Conservation (phyloP, 768 basidiomycete genomes). For the Tubosaeta brunneosetosa region DNA sequence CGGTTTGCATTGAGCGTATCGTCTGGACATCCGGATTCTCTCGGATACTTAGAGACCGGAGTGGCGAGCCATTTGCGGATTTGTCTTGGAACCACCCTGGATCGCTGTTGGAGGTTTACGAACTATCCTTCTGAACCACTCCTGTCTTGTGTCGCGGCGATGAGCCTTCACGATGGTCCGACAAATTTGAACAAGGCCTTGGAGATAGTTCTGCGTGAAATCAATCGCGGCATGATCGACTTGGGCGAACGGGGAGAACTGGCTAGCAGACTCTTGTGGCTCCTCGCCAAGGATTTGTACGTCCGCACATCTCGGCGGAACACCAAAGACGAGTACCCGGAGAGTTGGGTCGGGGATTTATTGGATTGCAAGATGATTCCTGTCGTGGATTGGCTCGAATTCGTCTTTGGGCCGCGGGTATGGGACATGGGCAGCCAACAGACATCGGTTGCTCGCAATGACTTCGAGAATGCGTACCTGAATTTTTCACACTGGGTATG, state of each 20-base stretch:
- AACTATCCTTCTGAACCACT: slow-evolving; percentile 11
- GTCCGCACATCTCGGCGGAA: background rate
- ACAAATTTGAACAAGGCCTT: background rate
- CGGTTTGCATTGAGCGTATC: background rate
- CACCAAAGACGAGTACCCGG: background rate
- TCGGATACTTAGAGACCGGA: background rate
- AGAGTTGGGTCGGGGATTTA: slow-evolving; percentile 3
- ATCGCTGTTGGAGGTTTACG: slow-evolving; percentile 3
- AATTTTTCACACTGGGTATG: slow-evolving; percentile 14
- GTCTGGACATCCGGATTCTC: background rate
- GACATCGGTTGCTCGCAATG: background rate
- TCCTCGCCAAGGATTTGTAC: background rate
- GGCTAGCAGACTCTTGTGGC: background rate
- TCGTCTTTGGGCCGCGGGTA: slow-evolving; percentile 4
- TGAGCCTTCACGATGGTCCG: background rate
- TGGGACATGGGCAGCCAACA: background rate
- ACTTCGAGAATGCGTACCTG: slow-evolving; percentile 7
- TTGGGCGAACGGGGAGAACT: background rate
- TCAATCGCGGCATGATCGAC: slow-evolving; percentile 3
- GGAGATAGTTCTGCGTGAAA: background rate
- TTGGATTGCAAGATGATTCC: slow-evolving; percentile 11
- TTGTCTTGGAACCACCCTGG: background rate
- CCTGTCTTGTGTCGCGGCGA: slow-evolving; percentile 7
- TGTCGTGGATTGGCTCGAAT: slow-evolving; percentile 10
- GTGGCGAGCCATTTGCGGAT: slow-evolving; percentile 5